Base-by-base conservation (phyloP, 495 filamentous ascomycete genomes). In the Sordaria brevicollis region DNA sequence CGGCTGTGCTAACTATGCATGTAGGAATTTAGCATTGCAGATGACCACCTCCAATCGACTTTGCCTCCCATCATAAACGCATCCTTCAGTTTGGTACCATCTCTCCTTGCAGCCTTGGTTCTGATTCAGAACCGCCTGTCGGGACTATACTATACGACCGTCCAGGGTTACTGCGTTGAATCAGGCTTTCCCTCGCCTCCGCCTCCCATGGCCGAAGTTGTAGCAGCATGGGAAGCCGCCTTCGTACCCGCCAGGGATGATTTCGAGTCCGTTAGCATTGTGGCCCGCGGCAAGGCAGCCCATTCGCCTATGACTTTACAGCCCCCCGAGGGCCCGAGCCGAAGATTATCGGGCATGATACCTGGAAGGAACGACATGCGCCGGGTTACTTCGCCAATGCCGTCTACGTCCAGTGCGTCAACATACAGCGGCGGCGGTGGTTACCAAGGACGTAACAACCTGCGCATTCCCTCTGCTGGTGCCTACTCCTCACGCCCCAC, bases 111-210 rank as follows among this genome's bases (percentile, higher is more conserved):
- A 35, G 86, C 86, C 39, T 90, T 94, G 71, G 88, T 97, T 33
- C 83, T 91, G 74, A 88, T 93, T 39, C 94, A 98, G 74, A 95
- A 94, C 77, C 87, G 88, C 43, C 83, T 98, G 33, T 85, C 97
- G 3, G 94, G 88, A 0, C 83, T 95, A 68, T 91, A 92, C 72
- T 98, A 98, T 80, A 97, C 94, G 11, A 83, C 89, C 0, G 81
- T 97, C 4, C 89, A 93, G 76, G 88, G 88, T 70, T 97, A 91
- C 79, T 92, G 91, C 71, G 82, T 90, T 68, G 86, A 91, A 31
- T 82, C 88, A 69, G 82, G 86, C 10, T 92, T 94, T 75, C 89
- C 89, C 2, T 90, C 89, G 9, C 91, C 92, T 15, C 86, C 92
- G 0, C 90, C 91, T 0, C 84, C 90, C 2, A 90, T 92, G 83